Percentiles rank a stretch among this genome's conserved stretches.
Conservation (phyloP, 2,329 filamentous ascomycete genomes). For the Elsinoe necatrix region DNA sequence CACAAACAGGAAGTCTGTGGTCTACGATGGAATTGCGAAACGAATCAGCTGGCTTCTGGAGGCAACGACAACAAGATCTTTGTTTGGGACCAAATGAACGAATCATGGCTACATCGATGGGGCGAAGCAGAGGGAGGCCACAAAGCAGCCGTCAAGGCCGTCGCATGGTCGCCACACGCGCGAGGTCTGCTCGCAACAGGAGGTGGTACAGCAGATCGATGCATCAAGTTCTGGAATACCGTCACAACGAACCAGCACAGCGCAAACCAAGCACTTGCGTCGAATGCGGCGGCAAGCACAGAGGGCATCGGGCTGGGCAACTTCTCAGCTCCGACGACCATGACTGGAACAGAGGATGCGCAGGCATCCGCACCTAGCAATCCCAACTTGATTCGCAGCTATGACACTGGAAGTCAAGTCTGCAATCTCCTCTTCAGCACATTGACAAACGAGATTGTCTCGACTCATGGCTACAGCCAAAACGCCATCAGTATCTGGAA, state of each 20-base stretch:
- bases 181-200: conserved; percentile 89
- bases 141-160: conserved; percentile 92
- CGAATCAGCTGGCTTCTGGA: conserved; percentile 86
- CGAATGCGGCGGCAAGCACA: conserved; percentile 17
- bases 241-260: conserved; percentile 35
- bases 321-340: conserved; percentile 21
- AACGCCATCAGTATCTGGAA: conserved; percentile 99
- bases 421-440: conserved; percentile 97
- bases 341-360: conserved; percentile 26
- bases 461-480: conserved; percentile 92
- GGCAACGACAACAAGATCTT: conserved; percentile 99
- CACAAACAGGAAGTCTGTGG: conserved; percentile 99
- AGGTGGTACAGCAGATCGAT: conserved; percentile 87
- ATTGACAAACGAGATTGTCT: conserved; percentile 95
- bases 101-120: conserved; percentile 87
- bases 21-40: conserved; percentile 92
- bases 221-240: conserved; percentile 98
- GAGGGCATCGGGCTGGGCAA: conserved; percentile 23
- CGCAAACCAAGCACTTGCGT: conserved; percentile 29
- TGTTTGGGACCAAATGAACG: conserved; percentile 95
- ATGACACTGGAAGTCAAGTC: conserved; percentile 97
- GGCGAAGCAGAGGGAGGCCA: conserved; percentile 93
- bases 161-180: conserved; percentile 96
- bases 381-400: conserved; percentile 56
- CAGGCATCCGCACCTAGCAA: conserved; percentile 35